phyloP scores from a whole-genome alignment of 2,329 filamentous ascomycete species.

The Thielaviopsis musarum region DNA sequence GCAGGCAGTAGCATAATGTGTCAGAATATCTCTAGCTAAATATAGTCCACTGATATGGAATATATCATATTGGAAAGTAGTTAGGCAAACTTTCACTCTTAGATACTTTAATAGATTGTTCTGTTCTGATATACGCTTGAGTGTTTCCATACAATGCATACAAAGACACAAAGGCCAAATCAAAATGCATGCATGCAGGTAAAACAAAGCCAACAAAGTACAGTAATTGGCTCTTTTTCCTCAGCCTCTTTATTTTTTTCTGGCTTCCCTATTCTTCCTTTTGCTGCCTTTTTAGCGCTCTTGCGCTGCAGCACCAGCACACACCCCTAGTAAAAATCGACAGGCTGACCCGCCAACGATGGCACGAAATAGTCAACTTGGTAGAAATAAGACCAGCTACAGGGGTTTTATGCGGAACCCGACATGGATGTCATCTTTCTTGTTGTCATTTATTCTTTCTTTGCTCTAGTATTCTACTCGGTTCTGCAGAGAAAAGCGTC shows the following conservation, averaged over 20 bases:
- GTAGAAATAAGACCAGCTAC: not conserved
- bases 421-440: not conserved
- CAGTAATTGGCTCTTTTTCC: not conserved
- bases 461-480: not conserved
- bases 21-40: no score
- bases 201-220: not conserved
- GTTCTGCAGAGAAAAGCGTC: not conserved
- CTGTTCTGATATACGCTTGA: no score
- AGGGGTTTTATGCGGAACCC: not conserved
- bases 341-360: not conserved
- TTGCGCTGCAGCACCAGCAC: not conserved
- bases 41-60: no score
- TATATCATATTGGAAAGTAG: no score
- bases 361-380: not conserved
- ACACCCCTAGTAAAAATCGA: not conserved
- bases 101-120: no score
- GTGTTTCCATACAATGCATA: no score
- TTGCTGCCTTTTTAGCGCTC: not conserved
- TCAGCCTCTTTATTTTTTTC: not conserved
- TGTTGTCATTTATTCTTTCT: not conserved
- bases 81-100: no score
- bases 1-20: no score
- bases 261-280: not conserved
- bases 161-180: not conserved
- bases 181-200: not conserved